Evolutionary conservation across 2,329 filamentous ascomycete genomes (phyloP).

Genomic region (Aspergillus clavatus): DNA sequence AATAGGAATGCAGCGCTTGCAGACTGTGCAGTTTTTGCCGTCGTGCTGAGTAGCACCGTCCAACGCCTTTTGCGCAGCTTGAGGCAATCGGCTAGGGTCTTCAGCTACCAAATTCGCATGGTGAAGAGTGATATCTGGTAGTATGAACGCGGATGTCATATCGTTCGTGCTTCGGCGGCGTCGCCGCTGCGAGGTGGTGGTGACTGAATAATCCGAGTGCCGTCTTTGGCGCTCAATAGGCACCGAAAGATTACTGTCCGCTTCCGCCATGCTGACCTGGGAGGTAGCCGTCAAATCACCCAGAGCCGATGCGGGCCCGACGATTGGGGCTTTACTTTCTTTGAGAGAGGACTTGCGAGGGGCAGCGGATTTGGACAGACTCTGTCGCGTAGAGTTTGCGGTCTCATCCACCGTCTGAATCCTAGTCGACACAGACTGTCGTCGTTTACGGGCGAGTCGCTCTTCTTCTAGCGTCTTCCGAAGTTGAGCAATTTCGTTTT

Average conservation of each 20-base stretch:
- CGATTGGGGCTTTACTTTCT: slow-evolving; percentile 39
- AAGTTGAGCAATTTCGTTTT: slow-evolving; percentile 49
- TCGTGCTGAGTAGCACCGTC: slow-evolving; percentile 46
- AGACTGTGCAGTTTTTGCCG: slow-evolving; percentile 53
- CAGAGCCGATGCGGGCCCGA: slow-evolving; percentile 32
- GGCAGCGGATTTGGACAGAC: slow-evolving; percentile 31
- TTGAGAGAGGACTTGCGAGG: slow-evolving; percentile 55
- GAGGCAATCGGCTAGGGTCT: slow-evolving; percentile 32
- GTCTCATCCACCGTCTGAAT: slow-evolving; percentile 40
- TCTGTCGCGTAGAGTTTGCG: slow-evolving; percentile 32
- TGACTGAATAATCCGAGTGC: slow-evolving; percentile 44
- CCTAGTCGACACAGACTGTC: slow-evolving; percentile 27
- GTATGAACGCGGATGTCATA: slow-evolving; percentile 61
- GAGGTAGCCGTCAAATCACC: slow-evolving; percentile 32
- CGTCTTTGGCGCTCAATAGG: slow-evolving; percentile 31
- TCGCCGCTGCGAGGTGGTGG: slow-evolving; percentile 48
- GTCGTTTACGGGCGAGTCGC: slow-evolving; percentile 41
- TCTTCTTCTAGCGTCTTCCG: slow-evolving; percentile 54
- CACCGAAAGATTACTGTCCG: slow-evolving; percentile 27
- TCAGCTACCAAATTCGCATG: slow-evolving; percentile 25
- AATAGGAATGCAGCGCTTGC: slow-evolving; percentile 41
- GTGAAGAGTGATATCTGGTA: slow-evolving; percentile 57
- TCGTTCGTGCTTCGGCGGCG: slow-evolving; percentile 48
- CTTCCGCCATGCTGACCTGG: slow-evolving; percentile 23
- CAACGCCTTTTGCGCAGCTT: slow-evolving; percentile 38